A percentile compares a stretch with the other conserved stretches of the same genome.
Conservation (phyloP, 345 rosid species). For the Laguncularia racemosa region DNA sequence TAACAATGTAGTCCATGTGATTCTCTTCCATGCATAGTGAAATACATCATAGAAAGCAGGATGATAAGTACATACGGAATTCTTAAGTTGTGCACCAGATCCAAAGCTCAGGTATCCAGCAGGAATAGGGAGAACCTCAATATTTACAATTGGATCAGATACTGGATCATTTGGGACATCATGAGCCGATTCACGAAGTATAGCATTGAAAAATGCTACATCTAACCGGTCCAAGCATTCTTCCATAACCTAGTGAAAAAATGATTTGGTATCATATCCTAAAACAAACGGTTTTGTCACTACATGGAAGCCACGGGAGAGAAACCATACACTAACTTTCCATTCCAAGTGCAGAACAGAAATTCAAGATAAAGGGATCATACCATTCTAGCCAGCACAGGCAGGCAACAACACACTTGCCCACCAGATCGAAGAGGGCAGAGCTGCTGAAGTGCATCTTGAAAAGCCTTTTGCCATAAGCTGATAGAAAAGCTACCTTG, state of each 20-base stretch:
- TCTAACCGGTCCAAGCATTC: slow-evolving; percentile 76
- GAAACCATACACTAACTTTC: background rate
- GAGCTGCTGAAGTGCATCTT: slow-evolving; percentile 64
- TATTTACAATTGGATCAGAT: slow-evolving; percentile 83
- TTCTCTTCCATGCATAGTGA: too few relatives aligned
- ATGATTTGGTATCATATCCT: too few relatives aligned
- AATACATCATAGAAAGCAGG: background rate
- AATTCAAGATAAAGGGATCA: background rate
- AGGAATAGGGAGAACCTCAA: slow-evolving; percentile 87
- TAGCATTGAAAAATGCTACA: slow-evolving; percentile 97
- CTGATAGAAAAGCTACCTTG: slow-evolving; percentile 69
- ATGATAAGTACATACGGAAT: slow-evolving; percentile 43
- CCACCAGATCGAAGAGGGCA: slow-evolving; percentile 89
- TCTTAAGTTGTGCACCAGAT: slow-evolving; percentile 96
- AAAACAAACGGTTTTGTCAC: too few relatives aligned
- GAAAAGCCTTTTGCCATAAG: slow-evolving; percentile 78
- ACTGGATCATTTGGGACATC: slow-evolving; percentile 94
- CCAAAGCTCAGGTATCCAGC: slow-evolving; percentile 96
- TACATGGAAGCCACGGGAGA: too few relatives aligned
- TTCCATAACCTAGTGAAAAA: slow-evolving; percentile 70
- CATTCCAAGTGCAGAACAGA: background rate
- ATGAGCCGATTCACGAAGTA: slow-evolving; percentile 82
- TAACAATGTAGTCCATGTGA: too few relatives aligned
- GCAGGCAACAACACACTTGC: slow-evolving; percentile 92
- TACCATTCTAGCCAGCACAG: slow-evolving; percentile 69